Evolutionary conservation across 805 yeast genomes (phyloP).

Genomic region (Wickerhamomyces sydowiorum): DNA sequence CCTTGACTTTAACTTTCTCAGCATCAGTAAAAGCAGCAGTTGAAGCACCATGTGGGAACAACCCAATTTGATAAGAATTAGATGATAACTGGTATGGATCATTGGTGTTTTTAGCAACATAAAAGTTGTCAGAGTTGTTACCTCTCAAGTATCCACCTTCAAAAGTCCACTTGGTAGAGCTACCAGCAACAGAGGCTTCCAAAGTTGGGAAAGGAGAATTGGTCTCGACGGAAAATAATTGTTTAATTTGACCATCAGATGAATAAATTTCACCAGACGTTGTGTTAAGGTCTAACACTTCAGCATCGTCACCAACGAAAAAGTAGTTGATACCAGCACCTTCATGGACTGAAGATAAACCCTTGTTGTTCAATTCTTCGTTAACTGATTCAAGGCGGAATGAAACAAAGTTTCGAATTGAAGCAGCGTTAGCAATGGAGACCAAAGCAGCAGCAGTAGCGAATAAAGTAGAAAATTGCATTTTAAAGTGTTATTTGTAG

Average conservation of each 20-base stretch:
- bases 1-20: background rate
- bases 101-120: conserved; percentile 36
- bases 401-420: conserved; percentile 2
- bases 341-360: conserved; percentile 13
- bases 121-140: conserved; percentile 30
- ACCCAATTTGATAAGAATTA: conserved; percentile 23
- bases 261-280: conserved; percentile 6
- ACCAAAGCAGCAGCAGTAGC: conserved; percentile 2
- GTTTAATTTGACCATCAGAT: background rate
- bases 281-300: conserved; percentile 3
- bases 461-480: conserved; percentile 6
- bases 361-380: background rate
- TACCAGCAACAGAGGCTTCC: conserved; percentile 3
- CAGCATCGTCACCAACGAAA: conserved; percentile 10
- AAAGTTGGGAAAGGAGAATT: conserved; percentile 10
- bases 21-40: conserved; percentile 10
- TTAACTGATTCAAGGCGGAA: background rate
- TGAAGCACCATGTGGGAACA: conserved; percentile 19
- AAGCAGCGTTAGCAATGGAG: conserved; percentile 2
- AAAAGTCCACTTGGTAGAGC: conserved; percentile 8
- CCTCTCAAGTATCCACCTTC: conserved; percentile 21
- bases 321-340: conserved; percentile 18
- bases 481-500: background rate
- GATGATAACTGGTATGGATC: conserved; percentile 39
- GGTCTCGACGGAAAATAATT: background rate